Evolutionary conservation across 495 filamentous ascomycete species (phyloP).

Genomic region (Talaromyces trachyspermus): DNA sequence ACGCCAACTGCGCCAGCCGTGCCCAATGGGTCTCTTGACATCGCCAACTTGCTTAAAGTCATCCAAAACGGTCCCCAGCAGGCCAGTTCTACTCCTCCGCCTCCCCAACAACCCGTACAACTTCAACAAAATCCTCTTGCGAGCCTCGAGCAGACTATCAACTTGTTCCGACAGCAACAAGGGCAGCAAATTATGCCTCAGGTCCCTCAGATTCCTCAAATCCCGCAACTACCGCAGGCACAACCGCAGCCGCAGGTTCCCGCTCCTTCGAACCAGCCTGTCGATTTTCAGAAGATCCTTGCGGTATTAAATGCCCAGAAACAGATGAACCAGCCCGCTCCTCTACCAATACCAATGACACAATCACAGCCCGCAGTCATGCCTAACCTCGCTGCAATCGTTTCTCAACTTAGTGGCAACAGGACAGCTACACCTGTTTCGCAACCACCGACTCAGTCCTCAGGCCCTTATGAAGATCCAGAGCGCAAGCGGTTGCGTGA

Average conservation of each 20-base stretch:
- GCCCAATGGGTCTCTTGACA: conserved; percentile 30
- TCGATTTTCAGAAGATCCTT: conserved; percentile 32
- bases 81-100: conserved; percentile 16
- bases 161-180: conserved; percentile 38
- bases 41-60: conserved; percentile 40
- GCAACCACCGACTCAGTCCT: conserved; percentile 16
- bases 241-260: conserved; percentile 18
- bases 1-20: conserved; percentile 21
- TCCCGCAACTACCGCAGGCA: conserved; percentile 13
- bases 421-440: conserved; percentile 20
- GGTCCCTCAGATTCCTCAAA: conserved; percentile 11
- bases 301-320: conserved; percentile 29
- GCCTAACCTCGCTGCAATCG: conserved; percentile 40
- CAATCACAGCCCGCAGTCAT: conserved; percentile 26
- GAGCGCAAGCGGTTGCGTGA: conserved; percentile 41
- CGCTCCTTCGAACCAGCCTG: conserved; percentile 12
- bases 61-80: conserved; percentile 31
- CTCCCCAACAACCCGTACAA: conserved; percentile 21
- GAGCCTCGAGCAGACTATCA: conserved; percentile 35
- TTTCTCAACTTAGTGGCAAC: conserved; percentile 39
- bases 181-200: conserved; percentile 2
- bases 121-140: conserved; percentile 23
- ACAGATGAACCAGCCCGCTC: conserved; percentile 22
- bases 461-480: conserved; percentile 29
- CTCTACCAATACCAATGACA: conserved; percentile 18